Conservation (phyloP, 2,329 filamentous ascomycete species). For the Phoma herbarum region DNA sequence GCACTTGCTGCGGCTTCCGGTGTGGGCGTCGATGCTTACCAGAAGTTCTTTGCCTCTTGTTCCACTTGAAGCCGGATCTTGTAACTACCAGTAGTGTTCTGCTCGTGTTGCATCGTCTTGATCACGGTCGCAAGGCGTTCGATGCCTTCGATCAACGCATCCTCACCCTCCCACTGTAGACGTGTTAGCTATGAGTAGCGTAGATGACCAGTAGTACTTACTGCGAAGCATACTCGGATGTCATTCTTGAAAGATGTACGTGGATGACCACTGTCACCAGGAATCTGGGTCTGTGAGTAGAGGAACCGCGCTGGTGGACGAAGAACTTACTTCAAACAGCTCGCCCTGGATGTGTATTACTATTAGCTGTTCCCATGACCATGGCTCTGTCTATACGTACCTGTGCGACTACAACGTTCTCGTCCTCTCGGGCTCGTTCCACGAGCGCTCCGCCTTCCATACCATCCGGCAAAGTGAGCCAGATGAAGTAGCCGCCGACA, state of each 20-base stretch:
- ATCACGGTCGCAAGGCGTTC: constrained; percentile 66
- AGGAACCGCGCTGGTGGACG: constrained; percentile 2
- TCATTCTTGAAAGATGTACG: constrained; percentile 64
- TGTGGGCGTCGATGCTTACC: constrained; percentile 30
- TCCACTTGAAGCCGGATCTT: constrained; percentile 22
- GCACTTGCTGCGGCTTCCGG: not conserved
- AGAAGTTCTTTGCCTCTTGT: constrained; percentile 43
- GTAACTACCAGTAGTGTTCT: constrained; percentile 30
- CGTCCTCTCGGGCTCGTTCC: constrained; percentile 65
- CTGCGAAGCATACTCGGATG: constrained; percentile 48
- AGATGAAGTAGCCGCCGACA: constrained; percentile 87
- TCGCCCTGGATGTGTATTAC: constrained; percentile 61
- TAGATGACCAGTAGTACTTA: constrained; percentile 17
- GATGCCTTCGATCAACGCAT: constrained; percentile 72
- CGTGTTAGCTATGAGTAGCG: constrained; percentile 15
- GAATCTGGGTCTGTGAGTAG: constrained; percentile 46
- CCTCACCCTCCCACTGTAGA: constrained; percentile 67
- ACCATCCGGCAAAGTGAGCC: constrained; percentile 70
- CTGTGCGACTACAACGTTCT: constrained; percentile 72
- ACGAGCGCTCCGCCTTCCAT: constrained; percentile 66
- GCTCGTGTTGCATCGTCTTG: constrained; percentile 47
- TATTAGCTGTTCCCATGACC: constrained; percentile 29
- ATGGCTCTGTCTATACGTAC: constrained; percentile 27
- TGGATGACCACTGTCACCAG: constrained; percentile 57
- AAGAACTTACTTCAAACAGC: constrained; percentile 65